phyloP scores from a whole-genome alignment of 1,284 basidiomycete genomes.

The Chalciporus sp. region DNA sequence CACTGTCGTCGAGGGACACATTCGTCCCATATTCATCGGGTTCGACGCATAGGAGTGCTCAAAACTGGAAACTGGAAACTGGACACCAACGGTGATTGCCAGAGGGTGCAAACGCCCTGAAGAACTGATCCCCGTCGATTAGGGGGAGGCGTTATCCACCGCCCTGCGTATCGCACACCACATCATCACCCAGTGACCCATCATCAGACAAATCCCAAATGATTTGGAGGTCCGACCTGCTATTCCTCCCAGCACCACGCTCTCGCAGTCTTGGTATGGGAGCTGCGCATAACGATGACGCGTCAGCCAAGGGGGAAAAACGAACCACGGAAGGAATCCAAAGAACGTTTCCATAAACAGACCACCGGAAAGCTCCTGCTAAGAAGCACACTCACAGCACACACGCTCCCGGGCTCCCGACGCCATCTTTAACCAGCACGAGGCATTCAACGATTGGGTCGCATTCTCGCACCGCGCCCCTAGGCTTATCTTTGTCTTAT shows the following conservation, averaged over 20 bases:
- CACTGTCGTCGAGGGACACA: slow-evolving; percentile 8
- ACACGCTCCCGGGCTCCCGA: slow-evolving; percentile 8
- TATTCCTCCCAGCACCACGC: background rate
- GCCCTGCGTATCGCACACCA: background rate
- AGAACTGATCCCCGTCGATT: slow-evolving; percentile 15
- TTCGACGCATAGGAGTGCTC: background rate
- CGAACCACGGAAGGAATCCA: background rate
- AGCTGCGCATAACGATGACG: background rate
- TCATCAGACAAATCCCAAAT: slow-evolving; percentile 28
- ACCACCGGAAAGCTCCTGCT: background rate
- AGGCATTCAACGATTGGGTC: background rate
- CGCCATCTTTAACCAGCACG: slow-evolving; percentile 6
- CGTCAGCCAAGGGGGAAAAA: background rate
- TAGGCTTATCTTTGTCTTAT: background rate
- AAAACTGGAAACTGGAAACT: background rate
- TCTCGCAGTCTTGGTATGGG: background rate
- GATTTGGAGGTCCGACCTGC: slow-evolving; percentile 15
- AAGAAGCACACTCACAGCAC: background rate
- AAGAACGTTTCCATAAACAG: background rate
- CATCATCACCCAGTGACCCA: background rate
- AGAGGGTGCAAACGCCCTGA: background rate
- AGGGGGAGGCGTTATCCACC: background rate
- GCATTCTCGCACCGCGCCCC: background rate
- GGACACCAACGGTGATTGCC: background rate
- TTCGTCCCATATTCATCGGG: slow-evolving; percentile 1